Base-by-base conservation (phyloP, 2,329 filamentous ascomycete species). In the Fusarium humuli region DNA sequence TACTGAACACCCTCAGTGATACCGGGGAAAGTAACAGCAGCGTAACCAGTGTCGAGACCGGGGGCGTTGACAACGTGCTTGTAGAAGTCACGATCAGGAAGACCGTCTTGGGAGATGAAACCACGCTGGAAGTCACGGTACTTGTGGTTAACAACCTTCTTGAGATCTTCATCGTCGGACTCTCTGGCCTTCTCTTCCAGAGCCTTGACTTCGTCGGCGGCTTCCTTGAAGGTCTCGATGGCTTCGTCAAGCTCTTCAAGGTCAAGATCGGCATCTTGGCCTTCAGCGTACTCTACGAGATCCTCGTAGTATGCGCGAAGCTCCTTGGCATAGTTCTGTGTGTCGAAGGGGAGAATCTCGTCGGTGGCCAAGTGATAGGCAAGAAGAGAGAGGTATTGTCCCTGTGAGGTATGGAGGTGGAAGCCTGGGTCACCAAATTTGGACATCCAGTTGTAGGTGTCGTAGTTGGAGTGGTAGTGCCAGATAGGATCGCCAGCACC, bases 381-480 rank as follows among this genome's bases (percentile, higher is more conserved):
- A 0, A 84, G 57, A 1, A 84, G 77, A 0, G 79, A 73, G 1
- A 83, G 67, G 42, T 82, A 83, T 73, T 83, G 88, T 2, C 88
- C 83, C 63, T 86, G 83, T 2, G 89, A 83, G 10, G 84, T 78
- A 67, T 92, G 90, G 42, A 90, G 87, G n/a, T 87, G 82, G 53
- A 87, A 89, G 1, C 82, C 84, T 2, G 85, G 85, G 70, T 97
- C 94, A 6, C 93, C 93, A 71, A 89, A 94, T 5, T 83, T 90
- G 16, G 90, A 85, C 92, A 96, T 96, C 93, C 93, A 97, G 74
- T 91, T 83, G 76, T 92, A 94, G 34, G 87, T 92, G 76, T 97
- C 94, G 76, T 94, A 97, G 80, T 96, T 96, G 67, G 88, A 88
- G 77, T 97, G 93, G 75, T 96, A 97, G 69, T 92, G 91, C 76